Percentiles rank a stretch among this genome's conserved stretches.
Conservation (phyloP, 345 rosid species). For the Schrenkiella parvula region DNA sequence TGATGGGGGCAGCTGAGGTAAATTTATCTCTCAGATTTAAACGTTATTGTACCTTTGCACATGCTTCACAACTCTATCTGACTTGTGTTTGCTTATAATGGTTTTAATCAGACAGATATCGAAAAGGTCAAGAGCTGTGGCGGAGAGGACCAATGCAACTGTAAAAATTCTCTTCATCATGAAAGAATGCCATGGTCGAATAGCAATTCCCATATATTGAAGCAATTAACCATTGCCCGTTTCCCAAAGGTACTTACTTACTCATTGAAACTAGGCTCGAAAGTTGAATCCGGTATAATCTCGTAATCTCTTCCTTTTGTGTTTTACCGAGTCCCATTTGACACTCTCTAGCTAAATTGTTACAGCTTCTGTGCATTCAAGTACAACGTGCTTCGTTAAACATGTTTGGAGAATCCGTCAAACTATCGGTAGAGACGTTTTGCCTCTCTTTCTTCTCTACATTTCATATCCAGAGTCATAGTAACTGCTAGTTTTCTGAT, state of each 20-base stretch:
- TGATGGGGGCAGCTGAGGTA: constrained; percentile 52
- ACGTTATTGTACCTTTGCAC: neutral
- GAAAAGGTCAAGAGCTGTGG: constrained; percentile 52
- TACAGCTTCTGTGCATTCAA: constrained; percentile 86
- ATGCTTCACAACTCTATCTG: neutral
- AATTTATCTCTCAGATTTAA: neutral
- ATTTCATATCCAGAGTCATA: neutral
- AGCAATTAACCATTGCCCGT: constrained; percentile 61
- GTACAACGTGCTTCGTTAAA: constrained; percentile 62
- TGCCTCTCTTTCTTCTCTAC: neutral
- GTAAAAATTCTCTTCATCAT: constrained; percentile 41
- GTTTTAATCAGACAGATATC: constrained; percentile 43
- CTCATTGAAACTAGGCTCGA: neutral
- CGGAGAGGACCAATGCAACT: constrained; percentile 56
- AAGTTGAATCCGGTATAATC: neutral
- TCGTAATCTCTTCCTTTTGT: no score
- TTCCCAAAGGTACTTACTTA: constrained; percentile 55
- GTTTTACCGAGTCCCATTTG: neutral
- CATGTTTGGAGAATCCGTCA: constrained; percentile 58
- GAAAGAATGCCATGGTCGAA: constrained; percentile 68
- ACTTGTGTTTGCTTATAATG: neutral
- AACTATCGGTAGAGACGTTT: constrained; percentile 54
- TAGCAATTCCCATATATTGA: constrained; percentile 49
- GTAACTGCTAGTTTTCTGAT: neutral
- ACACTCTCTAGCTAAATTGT: neutral